phyloP scores from a whole-genome alignment of 495 filamentous ascomycete species.

The Lasiosphaeriaceae sp. region DNA sequence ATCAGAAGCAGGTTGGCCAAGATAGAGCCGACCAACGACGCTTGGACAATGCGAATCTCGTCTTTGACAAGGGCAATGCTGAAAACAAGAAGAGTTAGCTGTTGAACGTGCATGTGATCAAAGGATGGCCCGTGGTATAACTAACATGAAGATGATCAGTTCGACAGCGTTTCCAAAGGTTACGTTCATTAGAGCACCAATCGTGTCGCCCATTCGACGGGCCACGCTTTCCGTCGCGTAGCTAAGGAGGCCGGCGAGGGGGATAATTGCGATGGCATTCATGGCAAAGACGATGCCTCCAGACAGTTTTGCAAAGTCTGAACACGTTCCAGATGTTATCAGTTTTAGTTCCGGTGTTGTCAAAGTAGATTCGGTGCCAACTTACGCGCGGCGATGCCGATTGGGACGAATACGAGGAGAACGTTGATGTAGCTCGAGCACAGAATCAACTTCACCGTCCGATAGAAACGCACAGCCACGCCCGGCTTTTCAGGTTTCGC shows the following conservation, averaged over 20 bases:
- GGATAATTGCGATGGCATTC: constrained; percentile 83
- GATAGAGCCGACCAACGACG: constrained; percentile 83
- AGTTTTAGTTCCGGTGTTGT: background rate
- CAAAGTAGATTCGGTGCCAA: constrained; percentile 20
- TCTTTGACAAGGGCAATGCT: constrained; percentile 45
- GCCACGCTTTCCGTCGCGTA: constrained; percentile 82
- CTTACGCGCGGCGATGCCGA: constrained; percentile 65
- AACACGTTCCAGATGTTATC: background rate
- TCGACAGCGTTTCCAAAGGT: constrained; percentile 87
- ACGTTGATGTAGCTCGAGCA: constrained; percentile 71
- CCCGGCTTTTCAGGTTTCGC: constrained; percentile 1
- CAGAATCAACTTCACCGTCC: constrained; percentile 49
- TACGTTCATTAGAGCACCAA: constrained; percentile 80
- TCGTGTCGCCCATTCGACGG: constrained; percentile 69
- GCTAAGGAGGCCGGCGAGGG: constrained; percentile 72
- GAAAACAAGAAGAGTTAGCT: background rate
- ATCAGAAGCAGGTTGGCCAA: constrained; percentile 82
- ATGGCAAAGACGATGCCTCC: constrained; percentile 59
- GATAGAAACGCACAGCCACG: constrained; percentile 42
- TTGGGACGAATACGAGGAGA: constrained; percentile 72
- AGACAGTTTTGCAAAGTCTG: background rate
- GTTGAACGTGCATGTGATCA: background rate
- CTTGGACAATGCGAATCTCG: constrained; percentile 84
- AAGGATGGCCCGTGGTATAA: background rate
- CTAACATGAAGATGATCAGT: constrained; percentile 62